phyloP scores from a whole-genome alignment of 2,329 filamentous ascomycete species.

The Alternaria hordeiaustralica region DNA sequence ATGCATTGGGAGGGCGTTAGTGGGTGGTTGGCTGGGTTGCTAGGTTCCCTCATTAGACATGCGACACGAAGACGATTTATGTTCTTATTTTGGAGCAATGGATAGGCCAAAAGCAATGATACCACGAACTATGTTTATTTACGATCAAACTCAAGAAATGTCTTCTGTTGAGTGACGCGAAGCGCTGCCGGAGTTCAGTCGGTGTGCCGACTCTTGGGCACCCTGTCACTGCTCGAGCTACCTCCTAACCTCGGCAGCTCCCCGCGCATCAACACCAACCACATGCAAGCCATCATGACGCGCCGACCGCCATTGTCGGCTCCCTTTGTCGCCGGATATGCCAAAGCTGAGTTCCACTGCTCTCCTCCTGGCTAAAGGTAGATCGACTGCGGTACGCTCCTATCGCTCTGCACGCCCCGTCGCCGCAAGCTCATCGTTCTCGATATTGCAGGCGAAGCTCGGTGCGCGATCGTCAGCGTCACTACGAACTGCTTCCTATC shows the following conservation, averaged over 20 bases:
- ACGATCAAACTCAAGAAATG: neutral
- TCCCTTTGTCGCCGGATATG: conserved; percentile 33
- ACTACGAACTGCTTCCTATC: neutral
- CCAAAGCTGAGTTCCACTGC: conserved; percentile 19
- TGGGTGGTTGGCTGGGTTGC: conserved; percentile 9
- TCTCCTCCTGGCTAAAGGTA: conserved; percentile 16
- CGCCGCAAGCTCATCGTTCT: neutral
- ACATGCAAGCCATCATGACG: conserved; percentile 29
- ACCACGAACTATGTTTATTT: conserved; percentile 34
- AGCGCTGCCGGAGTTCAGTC: conserved; percentile 5
- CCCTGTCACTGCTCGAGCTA: conserved; percentile 8
- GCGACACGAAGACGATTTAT: conserved; percentile 30
- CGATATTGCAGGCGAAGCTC: neutral
- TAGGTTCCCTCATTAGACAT: conserved; percentile 22
- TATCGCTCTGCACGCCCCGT: neutral
- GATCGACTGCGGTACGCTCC: neutral
- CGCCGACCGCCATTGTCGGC: conserved; percentile 14
- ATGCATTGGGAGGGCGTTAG: conserved; percentile 44
- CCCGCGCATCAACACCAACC: conserved; percentile 32
- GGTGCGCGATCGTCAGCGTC: neutral
- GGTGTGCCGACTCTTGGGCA: neutral
- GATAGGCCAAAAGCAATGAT: conserved; percentile 48
- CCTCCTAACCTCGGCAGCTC: conserved; percentile 42
- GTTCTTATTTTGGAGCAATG: conserved; percentile 28
- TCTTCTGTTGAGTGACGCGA: neutral